Conservation (phyloP, 2,329 filamentous ascomycete genomes). For the Chaetomiaceae sp. region DNA sequence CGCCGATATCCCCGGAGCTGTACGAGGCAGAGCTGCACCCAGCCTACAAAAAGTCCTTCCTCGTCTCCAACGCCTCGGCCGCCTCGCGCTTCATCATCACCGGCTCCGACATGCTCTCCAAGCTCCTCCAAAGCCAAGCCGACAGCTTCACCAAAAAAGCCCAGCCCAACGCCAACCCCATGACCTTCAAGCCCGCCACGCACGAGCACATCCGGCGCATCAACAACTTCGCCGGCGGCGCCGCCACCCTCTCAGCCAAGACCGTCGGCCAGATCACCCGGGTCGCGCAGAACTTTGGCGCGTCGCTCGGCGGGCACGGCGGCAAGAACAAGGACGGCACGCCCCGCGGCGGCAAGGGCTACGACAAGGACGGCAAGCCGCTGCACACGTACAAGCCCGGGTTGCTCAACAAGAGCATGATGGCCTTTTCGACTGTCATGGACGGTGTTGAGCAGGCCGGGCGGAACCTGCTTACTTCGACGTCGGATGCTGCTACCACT, state of each 20-base stretch:
- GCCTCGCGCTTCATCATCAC: slow-evolving; percentile 92
- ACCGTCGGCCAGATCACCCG: slow-evolving; percentile 80
- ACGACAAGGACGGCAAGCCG: slow-evolving; percentile 65
- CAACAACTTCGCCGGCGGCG: slow-evolving; percentile 75
- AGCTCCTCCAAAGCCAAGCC: slow-evolving; percentile 70
- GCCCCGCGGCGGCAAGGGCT: slow-evolving; percentile 47
- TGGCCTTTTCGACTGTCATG: slow-evolving; percentile 90
- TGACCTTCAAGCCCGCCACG: slow-evolving; percentile 82
- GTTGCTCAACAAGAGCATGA: slow-evolving; percentile 89
- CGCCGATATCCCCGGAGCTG: slow-evolving; percentile 64
- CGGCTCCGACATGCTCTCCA: slow-evolving; percentile 72
- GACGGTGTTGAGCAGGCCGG: slow-evolving; percentile 90
- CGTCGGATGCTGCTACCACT: slow-evolving; percentile 73
- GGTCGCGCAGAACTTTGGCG: slow-evolving; percentile 86
- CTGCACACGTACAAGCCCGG: slow-evolving; percentile 75
- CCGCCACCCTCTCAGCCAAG: slow-evolving; percentile 74
- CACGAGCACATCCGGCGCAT: slow-evolving; percentile 84
- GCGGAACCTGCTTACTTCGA: slow-evolving; percentile 67
- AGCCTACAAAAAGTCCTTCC: slow-evolving; percentile 79
- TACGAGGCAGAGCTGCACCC: slow-evolving; percentile 77
- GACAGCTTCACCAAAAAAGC: slow-evolving; percentile 76
- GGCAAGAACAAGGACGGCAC: slow-evolving; percentile 43
- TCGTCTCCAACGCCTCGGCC: slow-evolving; percentile 81
- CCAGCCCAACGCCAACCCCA: slow-evolving; percentile 70
- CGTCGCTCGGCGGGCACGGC: slow-evolving; percentile 62